Conservation (phyloP, 495 filamentous ascomycete species). For the Tetracladium setigerum region DNA sequence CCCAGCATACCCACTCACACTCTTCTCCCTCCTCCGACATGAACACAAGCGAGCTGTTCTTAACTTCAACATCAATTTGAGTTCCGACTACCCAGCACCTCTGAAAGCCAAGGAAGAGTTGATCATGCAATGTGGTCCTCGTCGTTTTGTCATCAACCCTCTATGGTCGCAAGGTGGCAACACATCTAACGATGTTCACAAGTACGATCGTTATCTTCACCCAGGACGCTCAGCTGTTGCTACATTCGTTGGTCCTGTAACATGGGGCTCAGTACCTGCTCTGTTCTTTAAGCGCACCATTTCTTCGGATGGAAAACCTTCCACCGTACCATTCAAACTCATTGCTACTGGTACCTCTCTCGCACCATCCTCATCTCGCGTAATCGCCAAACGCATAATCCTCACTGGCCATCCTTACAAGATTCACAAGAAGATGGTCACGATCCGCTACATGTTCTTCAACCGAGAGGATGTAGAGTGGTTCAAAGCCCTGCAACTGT, state of each 20-base stretch:
- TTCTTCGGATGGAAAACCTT: conserved; percentile 24
- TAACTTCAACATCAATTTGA: conserved; percentile 79
- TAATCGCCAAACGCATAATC: conserved; percentile 90
- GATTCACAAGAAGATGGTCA: conserved; percentile 95
- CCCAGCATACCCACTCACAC: conserved; percentile 50
- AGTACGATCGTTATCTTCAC: conserved; percentile 89
- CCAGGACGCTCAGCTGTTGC: conserved; percentile 88
- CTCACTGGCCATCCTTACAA: conserved; percentile 95
- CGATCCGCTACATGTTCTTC: conserved; percentile 99
- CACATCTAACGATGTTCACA: conserved; percentile 92
- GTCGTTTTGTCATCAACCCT: conserved; percentile 79
- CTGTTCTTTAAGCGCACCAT: conserved; percentile 69
- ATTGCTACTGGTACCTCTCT: conserved; percentile 82
- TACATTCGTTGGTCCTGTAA: conserved; percentile 81
- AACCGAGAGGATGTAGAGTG: conserved; percentile 87
- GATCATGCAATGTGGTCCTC: conserved; percentile 80
- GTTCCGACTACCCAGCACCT: conserved; percentile 58
- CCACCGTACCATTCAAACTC: conserved; percentile 47
- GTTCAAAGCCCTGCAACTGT: conserved; percentile 94
- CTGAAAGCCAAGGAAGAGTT: conserved; percentile 86
- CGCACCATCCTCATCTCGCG: conserved; percentile 66
- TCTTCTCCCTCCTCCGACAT: conserved; percentile 84
- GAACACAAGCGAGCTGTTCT: conserved; percentile 88
- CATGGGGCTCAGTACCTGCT: conserved; percentile 83
- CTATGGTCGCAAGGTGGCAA: conserved; percentile 78